A percentile compares a stretch with the other conserved stretches of the same genome.
phyloP scores from a whole-genome alignment of 2,329 filamentous ascomycete genomes.

The Xylaria sp. region DNA sequence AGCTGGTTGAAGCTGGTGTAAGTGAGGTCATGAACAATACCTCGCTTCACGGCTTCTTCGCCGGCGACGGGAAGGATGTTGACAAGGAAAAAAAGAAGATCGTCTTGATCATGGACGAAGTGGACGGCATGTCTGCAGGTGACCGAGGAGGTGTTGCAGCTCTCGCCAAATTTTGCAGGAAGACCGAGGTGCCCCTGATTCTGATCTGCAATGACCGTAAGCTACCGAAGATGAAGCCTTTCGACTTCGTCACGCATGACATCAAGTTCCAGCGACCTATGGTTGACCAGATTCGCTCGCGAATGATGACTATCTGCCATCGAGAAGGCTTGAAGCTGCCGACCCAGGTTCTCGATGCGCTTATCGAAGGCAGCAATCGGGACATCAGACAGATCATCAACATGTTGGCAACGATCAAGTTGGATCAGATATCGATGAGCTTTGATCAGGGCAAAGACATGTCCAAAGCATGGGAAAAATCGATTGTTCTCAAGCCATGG shows the following conservation, averaged over 20 bases:
- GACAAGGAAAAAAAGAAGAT: slow-evolving; percentile 84
- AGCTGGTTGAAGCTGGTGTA: slow-evolving; percentile 83
- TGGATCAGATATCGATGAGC: slow-evolving; percentile 74
- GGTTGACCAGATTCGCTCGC: slow-evolving; percentile 81
- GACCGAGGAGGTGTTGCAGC: slow-evolving; percentile 94
- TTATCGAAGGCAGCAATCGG: slow-evolving; percentile 92
- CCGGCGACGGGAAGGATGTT: slow-evolving; percentile 73
- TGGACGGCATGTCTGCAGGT: slow-evolving; percentile 97
- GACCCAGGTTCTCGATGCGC: slow-evolving; percentile 74
- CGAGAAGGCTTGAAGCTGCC: slow-evolving; percentile 86
- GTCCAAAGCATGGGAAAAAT: slow-evolving; percentile 98
- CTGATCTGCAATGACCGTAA: slow-evolving; percentile 95
- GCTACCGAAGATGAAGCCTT: slow-evolving; percentile 96
- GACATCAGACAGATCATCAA: slow-evolving; percentile 98
- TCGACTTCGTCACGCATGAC: slow-evolving; percentile 80
- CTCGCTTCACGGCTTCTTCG: slow-evolving; percentile 86
- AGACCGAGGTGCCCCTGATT: slow-evolving; percentile 90
- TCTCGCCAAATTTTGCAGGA: slow-evolving; percentile 89
- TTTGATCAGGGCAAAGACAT: slow-evolving; percentile 86
- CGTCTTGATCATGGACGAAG: slow-evolving; percentile 96
- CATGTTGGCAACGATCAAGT: slow-evolving; percentile 91
- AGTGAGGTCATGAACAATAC: slow-evolving; percentile 89
- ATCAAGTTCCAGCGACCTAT: slow-evolving; percentile 85
- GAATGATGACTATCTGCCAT: slow-evolving; percentile 92
- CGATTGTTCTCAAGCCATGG: slow-evolving; percentile 94